Base-by-base conservation (phyloP, 768 basidiomycete species). In the Rhizopogon salebrosus region DNA sequence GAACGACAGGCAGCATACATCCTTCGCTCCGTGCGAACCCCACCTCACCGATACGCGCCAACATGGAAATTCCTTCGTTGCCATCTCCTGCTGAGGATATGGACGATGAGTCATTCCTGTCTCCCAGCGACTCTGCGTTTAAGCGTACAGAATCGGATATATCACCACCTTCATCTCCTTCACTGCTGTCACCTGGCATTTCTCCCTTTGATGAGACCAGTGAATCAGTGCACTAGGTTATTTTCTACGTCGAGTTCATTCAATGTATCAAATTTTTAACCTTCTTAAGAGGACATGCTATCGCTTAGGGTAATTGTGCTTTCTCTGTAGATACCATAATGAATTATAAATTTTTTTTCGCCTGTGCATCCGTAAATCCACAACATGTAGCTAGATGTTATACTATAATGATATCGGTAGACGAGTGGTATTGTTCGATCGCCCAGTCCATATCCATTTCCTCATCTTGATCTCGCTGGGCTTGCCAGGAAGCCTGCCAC, bases 1-100 rank as follows among this genome's bases (percentile, higher is more conserved):
- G 85, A 24, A 89, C 89, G 3, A 71, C 79, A 13, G 79, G 75
- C 41, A 91, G 89, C 62, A 91, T 92, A 49, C 89, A 92, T 57
- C 89, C 89, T 11, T 89, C 88, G 11, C 71, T 81, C 22, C 80
- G 87, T 24, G 72, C 74, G 8, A 76, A 76, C 61, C 72, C 75
- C 16, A 64, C 70, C 34, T 76, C 82, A 0, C 82, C 85, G 4
- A 75, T 64, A 18, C 71, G 70, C 57, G 75, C 73, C 37, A 70
- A 60, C 9, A 65, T 64, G 61, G 63, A 68, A 42, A 52, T 67
- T 53, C 56, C 65, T 64, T 57, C 67, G 2, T 40, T 68, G 23
- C 64, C 65, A 14, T 56, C 61, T 27, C 45, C 60, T 7, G 55
- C 53, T 8, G 55, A 55, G 14, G 59, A 50, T 20, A 54, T 57